Conservation (phyloP, 2,329 filamentous ascomycete species). For the Chlorencoelia australis region DNA sequence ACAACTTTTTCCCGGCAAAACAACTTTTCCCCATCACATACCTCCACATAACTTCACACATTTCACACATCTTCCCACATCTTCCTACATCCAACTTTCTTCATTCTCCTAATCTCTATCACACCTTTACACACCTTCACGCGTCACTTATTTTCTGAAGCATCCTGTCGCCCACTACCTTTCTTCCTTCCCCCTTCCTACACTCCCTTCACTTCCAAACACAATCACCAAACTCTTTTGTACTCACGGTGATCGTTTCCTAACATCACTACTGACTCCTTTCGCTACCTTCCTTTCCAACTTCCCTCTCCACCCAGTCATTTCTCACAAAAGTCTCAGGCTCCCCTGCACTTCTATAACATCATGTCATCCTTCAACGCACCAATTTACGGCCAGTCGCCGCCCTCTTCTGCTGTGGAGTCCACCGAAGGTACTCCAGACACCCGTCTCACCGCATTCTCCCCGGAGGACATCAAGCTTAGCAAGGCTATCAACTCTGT, state of each 20-base stretch:
- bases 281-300: too few species aligned
- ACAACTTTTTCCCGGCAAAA: background rate
- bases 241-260: too few species aligned
- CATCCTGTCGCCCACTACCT: background rate
- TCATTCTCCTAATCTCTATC: background rate
- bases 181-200: background rate
- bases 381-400: constrained; percentile 6
- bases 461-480: constrained; percentile 40
- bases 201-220: background rate
- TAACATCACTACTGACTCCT: too few species aligned
- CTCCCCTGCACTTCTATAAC: too few species aligned
- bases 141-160: background rate
- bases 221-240: constrained; percentile 1
- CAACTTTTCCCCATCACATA: background rate
- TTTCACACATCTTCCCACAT: background rate
- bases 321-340: too few species aligned
- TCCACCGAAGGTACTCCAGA: constrained; percentile 55
- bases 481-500: constrained; percentile 7
- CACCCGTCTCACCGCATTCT: constrained; percentile 53
- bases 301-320: too few species aligned
- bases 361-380: constrained; percentile 9
- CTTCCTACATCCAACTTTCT: background rate
- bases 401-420: constrained; percentile 37
- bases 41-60: background rate
- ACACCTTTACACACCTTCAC: background rate